phyloP scores from a whole-genome alignment of 805 yeast species.

The Helenozyma baotianmanensis region DNA sequence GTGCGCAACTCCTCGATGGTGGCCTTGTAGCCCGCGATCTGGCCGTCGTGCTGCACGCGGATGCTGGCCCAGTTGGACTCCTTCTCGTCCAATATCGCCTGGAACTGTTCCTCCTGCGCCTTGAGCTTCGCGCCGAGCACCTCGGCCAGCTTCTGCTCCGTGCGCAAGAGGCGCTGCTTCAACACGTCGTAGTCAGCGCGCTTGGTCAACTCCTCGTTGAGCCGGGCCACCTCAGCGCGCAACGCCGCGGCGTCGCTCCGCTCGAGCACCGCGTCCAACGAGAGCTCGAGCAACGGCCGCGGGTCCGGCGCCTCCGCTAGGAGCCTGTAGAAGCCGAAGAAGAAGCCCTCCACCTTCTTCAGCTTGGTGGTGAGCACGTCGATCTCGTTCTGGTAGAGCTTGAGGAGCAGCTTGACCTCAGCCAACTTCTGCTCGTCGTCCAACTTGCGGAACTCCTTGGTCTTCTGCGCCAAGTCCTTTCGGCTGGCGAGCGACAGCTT shows the following conservation, averaged over 20 bases:
- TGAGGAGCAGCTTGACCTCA: conserved; percentile 63
- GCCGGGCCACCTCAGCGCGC: conserved; percentile 43
- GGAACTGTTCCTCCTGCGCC: conserved; percentile 72
- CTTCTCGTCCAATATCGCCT: conserved; percentile 66
- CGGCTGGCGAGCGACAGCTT: conserved; percentile 63
- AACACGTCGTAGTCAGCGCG: conserved; percentile 77
- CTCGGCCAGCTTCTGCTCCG: conserved; percentile 59
- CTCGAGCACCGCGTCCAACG: conserved; percentile 58
- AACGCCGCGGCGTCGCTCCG: conserved; percentile 50
- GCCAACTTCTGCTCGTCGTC: conserved; percentile 61
- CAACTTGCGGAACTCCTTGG: conserved; percentile 80
- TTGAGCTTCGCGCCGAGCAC: conserved; percentile 48
- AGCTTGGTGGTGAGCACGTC: conserved; percentile 76
- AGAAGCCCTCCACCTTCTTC: conserved; percentile 66
- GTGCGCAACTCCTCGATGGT: conserved; percentile 63
- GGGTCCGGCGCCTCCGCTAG: conserved; percentile 95
- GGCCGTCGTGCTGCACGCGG: conserved; percentile 48
- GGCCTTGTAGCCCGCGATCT: conserved; percentile 47
- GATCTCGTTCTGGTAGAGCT: conserved; percentile 81
- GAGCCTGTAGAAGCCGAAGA: conserved; percentile 69
- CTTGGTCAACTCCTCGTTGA: conserved; percentile 56
- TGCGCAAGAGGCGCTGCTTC: conserved; percentile 54
- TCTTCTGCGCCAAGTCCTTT: conserved; percentile 71
- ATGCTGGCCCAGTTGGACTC: conserved; percentile 62
- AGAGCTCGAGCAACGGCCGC: conserved; percentile 66